Conservation (phyloP, 78 protist species). For the Dictyostelium firmibasis region DNA sequence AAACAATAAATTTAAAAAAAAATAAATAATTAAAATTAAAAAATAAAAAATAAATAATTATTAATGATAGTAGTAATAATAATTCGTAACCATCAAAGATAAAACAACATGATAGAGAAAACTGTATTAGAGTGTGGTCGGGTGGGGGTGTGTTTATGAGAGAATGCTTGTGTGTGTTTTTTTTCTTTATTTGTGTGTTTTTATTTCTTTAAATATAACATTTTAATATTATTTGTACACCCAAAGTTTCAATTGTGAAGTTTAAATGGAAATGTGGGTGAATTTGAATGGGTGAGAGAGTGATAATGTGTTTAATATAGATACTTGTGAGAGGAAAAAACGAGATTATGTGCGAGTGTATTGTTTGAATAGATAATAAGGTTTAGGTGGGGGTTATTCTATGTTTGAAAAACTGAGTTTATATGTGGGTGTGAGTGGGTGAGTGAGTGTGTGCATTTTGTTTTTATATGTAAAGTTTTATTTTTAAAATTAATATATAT, state of each 20-base stretch:
- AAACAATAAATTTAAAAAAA: neutral
- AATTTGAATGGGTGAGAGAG: neutral
- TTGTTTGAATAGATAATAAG: neutral
- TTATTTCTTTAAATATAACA: neutral
- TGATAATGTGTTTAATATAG: neutral
- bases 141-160: neutral
- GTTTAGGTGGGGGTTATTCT: neutral
- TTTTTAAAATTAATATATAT: no score
- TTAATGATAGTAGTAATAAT: no score
- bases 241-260: neutral
- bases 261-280: neutral
- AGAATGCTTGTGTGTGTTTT: neutral
- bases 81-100: neutral
- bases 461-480: no score
- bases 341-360: neutral
- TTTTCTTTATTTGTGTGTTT: neutral
- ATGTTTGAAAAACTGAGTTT: neutral
- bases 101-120: neutral
- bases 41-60: no score
- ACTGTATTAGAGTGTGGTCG: neutral
- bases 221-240: neutral
- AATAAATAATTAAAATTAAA: no score
- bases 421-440: neutral
- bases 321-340: no score
- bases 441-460: neutral